These are phyloP conservation scores for Stagonosporopsis vannaccii DNA, from an alignment of 2,329 filamentous ascomycete species.

Conservation along the genomic window DNA sequence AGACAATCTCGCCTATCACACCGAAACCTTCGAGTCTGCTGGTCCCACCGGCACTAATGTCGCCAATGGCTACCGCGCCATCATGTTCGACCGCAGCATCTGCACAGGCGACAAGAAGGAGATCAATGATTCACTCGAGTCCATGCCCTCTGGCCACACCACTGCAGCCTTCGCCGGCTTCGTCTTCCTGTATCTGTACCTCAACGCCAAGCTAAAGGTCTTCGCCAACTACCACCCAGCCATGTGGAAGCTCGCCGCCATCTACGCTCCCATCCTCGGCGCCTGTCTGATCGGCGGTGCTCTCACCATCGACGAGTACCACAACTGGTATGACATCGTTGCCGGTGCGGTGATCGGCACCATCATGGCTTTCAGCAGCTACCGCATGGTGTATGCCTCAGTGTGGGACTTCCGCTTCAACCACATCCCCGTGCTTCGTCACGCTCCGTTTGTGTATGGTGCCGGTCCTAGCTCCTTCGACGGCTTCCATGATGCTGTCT, in stretches of 20 bases:
- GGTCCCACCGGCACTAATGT: conserved; percentile 58
- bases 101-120: conserved; percentile 71
- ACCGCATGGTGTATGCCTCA: conserved; percentile 72
- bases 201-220: conserved; percentile 81
- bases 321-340: conserved; percentile 77
- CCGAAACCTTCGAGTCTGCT: conserved; percentile 41
- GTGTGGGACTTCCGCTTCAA: conserved; percentile 74
- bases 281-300: conserved; percentile 73
- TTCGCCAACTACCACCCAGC: conserved; percentile 75
- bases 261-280: conserved; percentile 71
- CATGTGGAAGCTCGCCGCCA: conserved; percentile 74
- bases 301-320: conserved; percentile 74
- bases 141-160: conserved; percentile 76
- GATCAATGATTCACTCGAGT: conserved; percentile 74
- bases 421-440: conserved; percentile 70
- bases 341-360: conserved; percentile 72
- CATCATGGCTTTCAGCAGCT: conserved; percentile 69
- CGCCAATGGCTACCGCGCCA: conserved; percentile 62
- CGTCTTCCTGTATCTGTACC: conserved; percentile 73
- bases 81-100: conserved; percentile 74
- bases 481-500: conserved; percentile 62
- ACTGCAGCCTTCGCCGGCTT: conserved; percentile 77
- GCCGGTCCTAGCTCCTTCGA: conserved; percentile 48
- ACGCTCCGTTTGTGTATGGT: conserved; percentile 63
- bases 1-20: conserved; percentile 41